Conservation (phyloP, 225 moss, liverwort and hornwort species). For the Pseudoscleropodium purum region DNA sequence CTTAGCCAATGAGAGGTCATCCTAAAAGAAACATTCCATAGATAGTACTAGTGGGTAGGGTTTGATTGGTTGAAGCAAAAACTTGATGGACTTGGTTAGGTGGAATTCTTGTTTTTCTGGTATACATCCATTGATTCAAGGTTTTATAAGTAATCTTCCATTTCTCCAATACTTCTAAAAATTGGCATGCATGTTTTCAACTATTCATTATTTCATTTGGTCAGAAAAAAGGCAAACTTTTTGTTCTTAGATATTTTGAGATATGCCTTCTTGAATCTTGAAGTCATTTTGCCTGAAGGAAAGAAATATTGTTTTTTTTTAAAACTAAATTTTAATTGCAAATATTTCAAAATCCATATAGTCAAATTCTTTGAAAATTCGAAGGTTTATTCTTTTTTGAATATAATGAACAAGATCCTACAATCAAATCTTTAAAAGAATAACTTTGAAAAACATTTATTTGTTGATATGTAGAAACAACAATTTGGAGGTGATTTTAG, state of each 20-base stretch:
- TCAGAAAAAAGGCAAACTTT: neutral
- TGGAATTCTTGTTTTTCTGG: neutral
- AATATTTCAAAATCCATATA: neutral
- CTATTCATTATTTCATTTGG: neutral
- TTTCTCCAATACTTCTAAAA: neutral
- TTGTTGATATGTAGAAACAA: rapidly evolving
- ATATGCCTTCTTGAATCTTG: too few relatives aligned
- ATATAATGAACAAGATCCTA: neutral
- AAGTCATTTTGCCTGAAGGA: rapidly evolving
- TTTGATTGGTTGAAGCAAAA: rapidly evolving
- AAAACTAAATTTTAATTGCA: too few relatives aligned
- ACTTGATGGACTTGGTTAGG: neutral
- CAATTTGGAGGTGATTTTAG: neutral
- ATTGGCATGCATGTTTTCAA: neutral
- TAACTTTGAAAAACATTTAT: rapidly evolving
- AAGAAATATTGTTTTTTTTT: too few relatives aligned
- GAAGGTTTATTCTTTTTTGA: neutral
- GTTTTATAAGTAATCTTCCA: neutral
- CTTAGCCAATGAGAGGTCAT: too few relatives aligned
- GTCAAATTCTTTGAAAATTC: neutral
- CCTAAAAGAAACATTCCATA: neutral
- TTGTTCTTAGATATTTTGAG: neutral
- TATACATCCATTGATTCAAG: neutral
- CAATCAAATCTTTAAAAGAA: neutral
- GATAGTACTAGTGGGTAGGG: neutral